phyloP scores from a whole-genome alignment of 441 rosid species.

The Syzygium malaccense region DNA sequence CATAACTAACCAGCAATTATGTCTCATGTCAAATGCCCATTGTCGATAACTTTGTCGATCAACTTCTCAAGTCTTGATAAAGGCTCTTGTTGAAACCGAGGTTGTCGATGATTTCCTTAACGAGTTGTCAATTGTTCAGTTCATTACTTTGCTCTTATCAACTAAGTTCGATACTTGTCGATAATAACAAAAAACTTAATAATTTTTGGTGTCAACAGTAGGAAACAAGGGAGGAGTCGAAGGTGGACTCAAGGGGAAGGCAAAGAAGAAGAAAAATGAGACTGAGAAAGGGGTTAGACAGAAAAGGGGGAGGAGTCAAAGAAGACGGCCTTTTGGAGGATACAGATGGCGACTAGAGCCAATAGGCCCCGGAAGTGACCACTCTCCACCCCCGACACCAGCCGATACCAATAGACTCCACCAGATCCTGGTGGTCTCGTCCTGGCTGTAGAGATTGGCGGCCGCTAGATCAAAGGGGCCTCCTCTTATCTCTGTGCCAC shows the following conservation, averaged over 20 bases:
- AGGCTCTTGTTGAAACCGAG: not conserved
- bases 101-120: not conserved
- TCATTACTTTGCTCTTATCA: not conserved
- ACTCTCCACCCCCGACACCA: no score
- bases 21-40: not conserved
- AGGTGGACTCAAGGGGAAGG: not conserved
- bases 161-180: not conserved
- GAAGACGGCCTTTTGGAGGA: no score
- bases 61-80: not conserved
- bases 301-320: no score
- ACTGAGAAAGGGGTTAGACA: no score
- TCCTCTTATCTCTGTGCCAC: no score
- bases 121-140: not conserved
- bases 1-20: not conserved
- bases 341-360: no score
- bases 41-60: not conserved
- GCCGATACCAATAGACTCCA: no score
- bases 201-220: not conserved
- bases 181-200: not conserved
- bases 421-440: no score
- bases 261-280: not conserved
- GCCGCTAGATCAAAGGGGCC: no score
- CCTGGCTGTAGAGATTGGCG: no score
- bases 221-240: not conserved
- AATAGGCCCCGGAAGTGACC: no score